phyloP scores from a whole-genome alignment of 306 rosid species.

The Fagus sylvatica region DNA sequence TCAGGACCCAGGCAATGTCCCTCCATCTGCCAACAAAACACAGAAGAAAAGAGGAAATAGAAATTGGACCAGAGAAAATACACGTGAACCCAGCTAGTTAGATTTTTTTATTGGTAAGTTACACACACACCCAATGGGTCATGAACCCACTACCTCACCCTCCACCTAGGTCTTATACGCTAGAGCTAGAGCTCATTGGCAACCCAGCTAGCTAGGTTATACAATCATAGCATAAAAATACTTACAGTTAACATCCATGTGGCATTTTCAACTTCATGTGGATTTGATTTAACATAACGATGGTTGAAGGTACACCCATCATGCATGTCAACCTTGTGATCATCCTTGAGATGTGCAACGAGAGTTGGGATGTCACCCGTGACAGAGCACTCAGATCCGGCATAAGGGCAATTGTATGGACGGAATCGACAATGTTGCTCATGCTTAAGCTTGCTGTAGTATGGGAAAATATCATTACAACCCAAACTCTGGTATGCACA shows the following conservation, averaged over 20 bases:
- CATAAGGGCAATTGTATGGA: conserved; percentile 86
- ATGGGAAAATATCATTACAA: conserved; percentile 77
- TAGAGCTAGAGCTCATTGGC: no score
- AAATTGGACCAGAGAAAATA: not conserved
- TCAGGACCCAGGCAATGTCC: not conserved
- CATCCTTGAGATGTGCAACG: conserved; percentile 79
- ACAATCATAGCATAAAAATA: not conserved
- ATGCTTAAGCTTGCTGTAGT: conserved; percentile 77
- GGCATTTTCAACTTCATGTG: conserved; percentile 91
- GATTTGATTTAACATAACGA: conserved; percentile 86
- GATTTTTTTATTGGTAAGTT: not conserved
- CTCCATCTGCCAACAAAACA: not conserved
- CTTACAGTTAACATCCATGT: conserved; percentile 98
- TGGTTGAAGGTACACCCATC: conserved; percentile 90
- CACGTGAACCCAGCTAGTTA: not conserved
- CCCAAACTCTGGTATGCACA: conserved; percentile 84
- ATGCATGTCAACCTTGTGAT: conserved; percentile 94
- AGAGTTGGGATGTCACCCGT: conserved; percentile 80
- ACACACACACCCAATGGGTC: no score
- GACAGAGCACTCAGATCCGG: conserved; percentile 88
- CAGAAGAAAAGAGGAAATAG: not conserved
- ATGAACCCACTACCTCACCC: no score
- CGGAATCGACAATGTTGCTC: conserved; percentile 82
- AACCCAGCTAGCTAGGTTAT: not conserved
- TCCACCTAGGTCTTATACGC: no score